Percentiles rank a stretch among this genome's conserved stretches.
phyloP scores from a whole-genome alignment of 768 basidiomycete genomes.

The Leccinum obscurum region DNA sequence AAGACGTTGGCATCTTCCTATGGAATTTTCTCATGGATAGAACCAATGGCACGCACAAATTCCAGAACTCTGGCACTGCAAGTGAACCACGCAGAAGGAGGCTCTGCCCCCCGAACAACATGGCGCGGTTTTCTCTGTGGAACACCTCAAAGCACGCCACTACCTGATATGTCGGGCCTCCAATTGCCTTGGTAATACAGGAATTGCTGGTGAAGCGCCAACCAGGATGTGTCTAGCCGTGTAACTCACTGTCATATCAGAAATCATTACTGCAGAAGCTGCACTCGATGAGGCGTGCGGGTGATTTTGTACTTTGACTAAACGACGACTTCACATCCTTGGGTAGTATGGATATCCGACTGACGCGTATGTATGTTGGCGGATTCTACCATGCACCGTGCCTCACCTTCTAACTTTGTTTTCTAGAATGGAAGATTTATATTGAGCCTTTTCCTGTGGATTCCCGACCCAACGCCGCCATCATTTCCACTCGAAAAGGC shows the following conservation, averaged over 20 bases:
- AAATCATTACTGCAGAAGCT: no score
- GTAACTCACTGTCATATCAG: no score
- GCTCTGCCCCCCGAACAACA: neutral
- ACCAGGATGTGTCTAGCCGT: no score
- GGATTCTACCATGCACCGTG: neutral
- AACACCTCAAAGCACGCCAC: neutral
- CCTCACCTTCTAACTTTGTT: neutral
- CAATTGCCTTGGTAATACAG: neutral
- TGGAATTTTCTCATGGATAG: constrained; percentile 2
- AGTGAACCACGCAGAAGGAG: neutral
- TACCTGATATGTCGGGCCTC: neutral
- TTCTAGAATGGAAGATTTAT: neutral
- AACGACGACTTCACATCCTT: neutral
- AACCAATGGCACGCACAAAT: neutral
- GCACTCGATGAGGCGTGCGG: no score
- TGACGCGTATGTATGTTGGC: neutral
- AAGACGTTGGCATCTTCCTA: neutral
- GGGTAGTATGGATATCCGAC: neutral
- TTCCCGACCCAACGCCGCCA: neutral
- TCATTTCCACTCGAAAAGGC: neutral
- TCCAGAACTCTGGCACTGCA: neutral
- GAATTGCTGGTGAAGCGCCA: no score
- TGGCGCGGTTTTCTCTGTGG: neutral
- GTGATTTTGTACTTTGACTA: neutral
- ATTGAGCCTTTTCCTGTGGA: neutral